phyloP scores from a whole-genome alignment of 1,284 basidiomycete species.

The Ustilago bromivora region DNA sequence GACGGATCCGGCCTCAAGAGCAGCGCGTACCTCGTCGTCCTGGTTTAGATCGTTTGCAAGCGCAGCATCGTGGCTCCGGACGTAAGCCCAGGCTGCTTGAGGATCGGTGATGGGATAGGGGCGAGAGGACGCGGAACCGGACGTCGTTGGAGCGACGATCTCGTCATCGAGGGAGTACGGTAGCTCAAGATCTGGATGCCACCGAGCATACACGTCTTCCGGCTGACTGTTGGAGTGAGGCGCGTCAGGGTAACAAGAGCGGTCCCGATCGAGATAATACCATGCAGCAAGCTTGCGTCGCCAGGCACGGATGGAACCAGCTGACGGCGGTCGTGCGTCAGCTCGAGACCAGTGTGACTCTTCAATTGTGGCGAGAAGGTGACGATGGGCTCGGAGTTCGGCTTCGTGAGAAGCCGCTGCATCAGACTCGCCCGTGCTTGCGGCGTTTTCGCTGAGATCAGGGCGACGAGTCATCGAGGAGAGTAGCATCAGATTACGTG shows the following conservation, averaged over 20 bases:
- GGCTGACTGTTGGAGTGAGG: background rate
- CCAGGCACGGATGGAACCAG: constrained; percentile 32
- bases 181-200: constrained; percentile 39
- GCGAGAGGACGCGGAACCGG: constrained; percentile 7
- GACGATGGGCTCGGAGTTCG: constrained; percentile 27
- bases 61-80: constrained; percentile 16
- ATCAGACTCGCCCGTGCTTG: background rate
- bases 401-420: background rate
- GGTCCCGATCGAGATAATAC: constrained; percentile 40
- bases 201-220: constrained; percentile 27
- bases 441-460: background rate
- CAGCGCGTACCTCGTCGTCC: constrained; percentile 23
- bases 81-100: constrained; percentile 26
- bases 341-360: constrained; percentile 31
- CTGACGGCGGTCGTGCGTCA: constrained; percentile 13
- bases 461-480: constrained; percentile 28
- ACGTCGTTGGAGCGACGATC: constrained; percentile 20
- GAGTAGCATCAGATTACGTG: constrained; percentile 33
- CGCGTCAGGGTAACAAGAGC: constrained; percentile 21
- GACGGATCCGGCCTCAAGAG: constrained; percentile 18
- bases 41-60: constrained; percentile 19
- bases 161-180: constrained; percentile 38
- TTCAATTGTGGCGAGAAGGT: constrained; percentile 38
- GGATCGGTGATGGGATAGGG: constrained; percentile 35
- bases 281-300: constrained; percentile 43